Conservation (phyloP, 192 early-diverging fungal genomes). For the Rhizoclosmatium globosum region DNA sequence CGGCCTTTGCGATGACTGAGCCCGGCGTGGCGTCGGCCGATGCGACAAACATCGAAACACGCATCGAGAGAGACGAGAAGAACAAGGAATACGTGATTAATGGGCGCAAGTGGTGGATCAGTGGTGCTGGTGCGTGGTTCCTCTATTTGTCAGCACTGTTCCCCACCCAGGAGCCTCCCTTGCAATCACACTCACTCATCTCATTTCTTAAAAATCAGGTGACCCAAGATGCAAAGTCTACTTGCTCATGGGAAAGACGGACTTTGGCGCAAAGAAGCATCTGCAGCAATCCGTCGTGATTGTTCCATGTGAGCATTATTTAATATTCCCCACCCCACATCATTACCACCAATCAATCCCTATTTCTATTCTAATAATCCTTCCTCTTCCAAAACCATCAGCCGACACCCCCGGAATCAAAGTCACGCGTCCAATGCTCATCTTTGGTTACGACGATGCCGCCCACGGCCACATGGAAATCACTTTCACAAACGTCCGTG, state of each 20-base stretch:
- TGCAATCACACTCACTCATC: not conserved
- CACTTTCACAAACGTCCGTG: conserved; percentile 85
- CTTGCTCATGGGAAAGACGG: conserved; percentile 90
- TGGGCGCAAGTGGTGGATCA: conserved; percentile 97
- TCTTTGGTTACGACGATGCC: conserved; percentile 97
- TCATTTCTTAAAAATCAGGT: not conserved
- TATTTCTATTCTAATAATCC: no score
- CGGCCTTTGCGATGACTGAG: conserved; percentile 99
- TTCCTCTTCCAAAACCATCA: not conserved
- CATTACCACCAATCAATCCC: not conserved
- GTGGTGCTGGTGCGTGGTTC: conserved; percentile 75
- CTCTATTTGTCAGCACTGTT: not conserved
- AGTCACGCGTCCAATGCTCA: conserved; percentile 83
- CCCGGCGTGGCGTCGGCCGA: conserved; percentile 95
- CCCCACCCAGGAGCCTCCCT: not conserved
- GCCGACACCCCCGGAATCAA: conserved; percentile 82
- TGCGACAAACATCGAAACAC: conserved; percentile 95
- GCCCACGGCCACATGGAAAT: conserved; percentile 97
- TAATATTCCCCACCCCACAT: not conserved
- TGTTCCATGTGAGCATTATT: conserved; percentile 63
- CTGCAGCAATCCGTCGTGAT: conserved; percentile 90
- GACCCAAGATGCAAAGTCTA: conserved; percentile 94
- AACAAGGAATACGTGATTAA: conserved; percentile 52
- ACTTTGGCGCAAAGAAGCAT: conserved; percentile 73
- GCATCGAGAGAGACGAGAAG: conserved; percentile 62